phyloP scores from a whole-genome alignment of 495 filamentous ascomycete species.

The Xylaria cubensis region DNA sequence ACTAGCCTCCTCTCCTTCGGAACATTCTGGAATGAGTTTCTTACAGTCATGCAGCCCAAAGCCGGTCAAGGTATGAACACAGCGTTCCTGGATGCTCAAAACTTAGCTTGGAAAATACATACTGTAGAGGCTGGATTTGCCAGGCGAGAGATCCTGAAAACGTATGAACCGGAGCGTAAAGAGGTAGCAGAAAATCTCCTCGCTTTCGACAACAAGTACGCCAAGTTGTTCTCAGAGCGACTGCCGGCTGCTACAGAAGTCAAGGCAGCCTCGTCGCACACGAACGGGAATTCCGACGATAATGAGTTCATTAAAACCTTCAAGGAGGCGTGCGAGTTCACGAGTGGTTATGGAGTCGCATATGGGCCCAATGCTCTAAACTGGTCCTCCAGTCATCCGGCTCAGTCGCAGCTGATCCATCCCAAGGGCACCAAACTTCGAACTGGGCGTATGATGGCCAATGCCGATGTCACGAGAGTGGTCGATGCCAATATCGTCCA shows the following conservation, averaged over 20 bases:
- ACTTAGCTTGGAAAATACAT: conserved; percentile 85
- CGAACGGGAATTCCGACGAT: conserved; percentile 43
- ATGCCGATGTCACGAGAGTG: conserved; percentile 79
- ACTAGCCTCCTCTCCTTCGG: not conserved
- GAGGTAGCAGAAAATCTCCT: conserved; percentile 74
- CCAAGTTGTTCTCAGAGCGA: conserved; percentile 68
- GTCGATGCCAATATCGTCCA: conserved; percentile 86
- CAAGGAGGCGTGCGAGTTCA: conserved; percentile 74
- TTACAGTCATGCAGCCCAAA: conserved; percentile 59
- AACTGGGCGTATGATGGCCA: conserved; percentile 74
- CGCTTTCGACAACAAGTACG: conserved; percentile 75
- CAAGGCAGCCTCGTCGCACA: conserved; percentile 48
- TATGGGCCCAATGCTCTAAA: conserved; percentile 69
- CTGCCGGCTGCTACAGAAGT: conserved; percentile 60
- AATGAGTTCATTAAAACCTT: conserved; percentile 78
- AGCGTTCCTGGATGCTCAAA: conserved; percentile 80
- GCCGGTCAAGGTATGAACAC: conserved; percentile 89
- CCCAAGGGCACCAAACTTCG: conserved; percentile 65
- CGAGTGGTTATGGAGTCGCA: conserved; percentile 71
- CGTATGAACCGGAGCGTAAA: conserved; percentile 75
- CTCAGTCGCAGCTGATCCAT: conserved; percentile 71
- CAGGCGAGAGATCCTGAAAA: conserved; percentile 63
- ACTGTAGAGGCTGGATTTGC: conserved; percentile 70
- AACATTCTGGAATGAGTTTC: conserved; percentile 3
- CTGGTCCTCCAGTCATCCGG: conserved; percentile 70